phyloP scores from a whole-genome alignment of 768 basidiomycete genomes.

The Trametes gibbosa region DNA sequence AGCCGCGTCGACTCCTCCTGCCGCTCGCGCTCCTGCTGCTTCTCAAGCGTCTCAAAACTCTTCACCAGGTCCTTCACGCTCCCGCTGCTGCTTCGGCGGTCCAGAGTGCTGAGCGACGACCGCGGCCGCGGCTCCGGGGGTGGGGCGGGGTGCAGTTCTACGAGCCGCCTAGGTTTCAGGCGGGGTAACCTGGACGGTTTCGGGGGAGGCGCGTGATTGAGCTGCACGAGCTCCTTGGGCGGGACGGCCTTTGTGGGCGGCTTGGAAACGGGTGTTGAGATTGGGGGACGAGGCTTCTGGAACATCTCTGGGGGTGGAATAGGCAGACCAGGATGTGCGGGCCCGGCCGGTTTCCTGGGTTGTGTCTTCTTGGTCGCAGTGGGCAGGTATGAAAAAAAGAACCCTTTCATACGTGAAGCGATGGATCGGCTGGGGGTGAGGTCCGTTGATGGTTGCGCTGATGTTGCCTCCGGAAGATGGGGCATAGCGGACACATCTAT shows the following conservation, averaged over 20 bases:
- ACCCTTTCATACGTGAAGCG: constrained; percentile 52
- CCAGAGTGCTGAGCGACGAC: constrained; percentile 25
- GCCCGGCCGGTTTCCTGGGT: constrained; percentile 21
- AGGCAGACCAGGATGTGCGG: constrained; percentile 43
- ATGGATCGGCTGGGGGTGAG: constrained; percentile 35
- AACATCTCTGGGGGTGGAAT: constrained; percentile 55
- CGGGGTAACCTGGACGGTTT: constrained; percentile 45
- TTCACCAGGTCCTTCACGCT: constrained; percentile 74
- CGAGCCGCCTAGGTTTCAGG: constrained; percentile 42
- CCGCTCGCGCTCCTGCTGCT: constrained; percentile 29
- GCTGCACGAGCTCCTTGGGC: constrained; percentile 64
- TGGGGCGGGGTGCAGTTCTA: constrained; percentile 48
- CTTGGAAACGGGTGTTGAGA: constrained; percentile 57
- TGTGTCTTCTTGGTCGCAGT: constrained; percentile 40
- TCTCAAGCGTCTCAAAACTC: constrained; percentile 52
- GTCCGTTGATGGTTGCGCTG: neutral
- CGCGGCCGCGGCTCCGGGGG: constrained; percentile 31
- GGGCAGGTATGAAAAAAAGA: constrained; percentile 62
- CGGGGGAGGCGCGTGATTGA: constrained; percentile 50
- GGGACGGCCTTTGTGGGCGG: constrained; percentile 43
- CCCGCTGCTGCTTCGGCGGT: constrained; percentile 60
- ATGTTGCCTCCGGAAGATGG: neutral
- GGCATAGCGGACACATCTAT: neutral
- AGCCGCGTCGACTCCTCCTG: constrained; percentile 24
- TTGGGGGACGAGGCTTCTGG: constrained; percentile 49